Conservation (phyloP, 2,329 filamentous ascomycete genomes). For the Domatiomyces globalis region DNA sequence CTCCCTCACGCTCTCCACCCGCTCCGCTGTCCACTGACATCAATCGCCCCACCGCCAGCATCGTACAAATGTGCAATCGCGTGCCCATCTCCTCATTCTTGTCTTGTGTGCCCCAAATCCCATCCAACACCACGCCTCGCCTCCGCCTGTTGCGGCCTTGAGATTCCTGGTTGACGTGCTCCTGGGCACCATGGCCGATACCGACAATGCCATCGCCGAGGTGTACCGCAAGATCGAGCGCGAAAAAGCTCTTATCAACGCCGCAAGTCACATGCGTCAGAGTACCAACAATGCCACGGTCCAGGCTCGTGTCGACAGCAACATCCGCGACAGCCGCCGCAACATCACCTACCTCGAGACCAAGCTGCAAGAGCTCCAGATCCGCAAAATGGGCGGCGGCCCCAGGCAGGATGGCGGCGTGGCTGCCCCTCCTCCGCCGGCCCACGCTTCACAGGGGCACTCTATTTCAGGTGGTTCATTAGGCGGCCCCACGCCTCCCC, state of each 20-base stretch:
- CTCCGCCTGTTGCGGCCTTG: not conserved
- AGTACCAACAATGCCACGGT: slow-evolving; percentile 90
- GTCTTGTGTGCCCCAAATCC: not conserved
- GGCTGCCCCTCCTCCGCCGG: slow-evolving; percentile 36
- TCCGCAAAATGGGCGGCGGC: slow-evolving; percentile 55
- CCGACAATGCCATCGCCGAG: slow-evolving; percentile 55
- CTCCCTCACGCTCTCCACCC: not conserved
- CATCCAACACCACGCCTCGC: not conserved
- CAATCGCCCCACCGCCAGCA: not conserved
- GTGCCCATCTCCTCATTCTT: not conserved
- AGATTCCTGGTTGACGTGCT: not conserved
- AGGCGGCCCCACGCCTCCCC: slow-evolving; percentile 50
- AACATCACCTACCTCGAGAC: slow-evolving; percentile 96
- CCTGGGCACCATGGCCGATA: slow-evolving; percentile 39
- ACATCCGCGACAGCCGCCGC: slow-evolving; percentile 82
- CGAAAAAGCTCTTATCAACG: slow-evolving; percentile 88
- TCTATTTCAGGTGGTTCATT: slow-evolving; percentile 23
- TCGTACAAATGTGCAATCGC: slow-evolving; percentile 1
- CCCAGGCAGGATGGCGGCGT: slow-evolving; percentile 35
- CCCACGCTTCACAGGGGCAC: slow-evolving; percentile 28
- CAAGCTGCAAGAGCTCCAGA: slow-evolving; percentile 72
- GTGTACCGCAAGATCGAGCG: slow-evolving; percentile 96
- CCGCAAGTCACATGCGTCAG: slow-evolving; percentile 86
- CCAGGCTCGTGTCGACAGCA: slow-evolving; percentile 75
- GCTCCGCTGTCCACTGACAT: not conserved